These are phyloP conservation scores for Cercospora citrullina DNA, from an alignment of 2,329 filamentous ascomycete genomes.

Conservation along the genomic window DNA sequence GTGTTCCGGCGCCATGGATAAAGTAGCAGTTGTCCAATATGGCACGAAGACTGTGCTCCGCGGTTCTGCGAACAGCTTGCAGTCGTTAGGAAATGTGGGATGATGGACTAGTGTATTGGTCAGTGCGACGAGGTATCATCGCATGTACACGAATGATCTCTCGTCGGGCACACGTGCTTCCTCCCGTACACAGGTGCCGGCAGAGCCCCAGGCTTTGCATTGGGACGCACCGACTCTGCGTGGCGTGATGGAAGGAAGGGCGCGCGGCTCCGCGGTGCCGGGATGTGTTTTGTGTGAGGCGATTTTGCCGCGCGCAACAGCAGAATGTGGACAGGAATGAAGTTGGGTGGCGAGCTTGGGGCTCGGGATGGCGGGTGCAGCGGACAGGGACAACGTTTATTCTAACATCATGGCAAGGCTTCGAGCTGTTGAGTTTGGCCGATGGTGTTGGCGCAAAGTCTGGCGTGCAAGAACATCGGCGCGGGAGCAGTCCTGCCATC, in stretches of 20 bases:
- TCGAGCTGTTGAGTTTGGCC: background rate
- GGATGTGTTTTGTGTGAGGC: background rate
- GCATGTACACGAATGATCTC: background rate
- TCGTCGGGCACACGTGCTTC: too few species aligned
- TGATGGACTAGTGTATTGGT: background rate
- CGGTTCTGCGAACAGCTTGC: background rate
- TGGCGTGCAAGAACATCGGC: conserved; percentile 3
- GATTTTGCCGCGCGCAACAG: background rate
- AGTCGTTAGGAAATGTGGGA: background rate
- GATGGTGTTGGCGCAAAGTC: background rate
- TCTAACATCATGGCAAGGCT: conserved; percentile 1
- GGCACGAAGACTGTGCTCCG: background rate
- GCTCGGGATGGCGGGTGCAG: background rate
- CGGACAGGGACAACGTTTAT: background rate
- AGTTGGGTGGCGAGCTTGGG: background rate
- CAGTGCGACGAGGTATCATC: background rate
- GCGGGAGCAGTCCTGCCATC: too few species aligned
- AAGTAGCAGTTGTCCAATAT: background rate
- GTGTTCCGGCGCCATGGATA: background rate
- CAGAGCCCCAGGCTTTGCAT: too few species aligned
- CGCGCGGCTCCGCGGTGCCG: background rate
- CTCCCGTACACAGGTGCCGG: background rate
- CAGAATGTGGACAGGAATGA: background rate
- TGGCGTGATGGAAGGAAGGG: background rate
- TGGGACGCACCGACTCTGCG: background rate